Percentiles rank a stretch among this genome's conserved stretches.
phyloP scores from a whole-genome alignment of 2,329 filamentous ascomycete genomes.

The Alternaria sp. region DNA sequence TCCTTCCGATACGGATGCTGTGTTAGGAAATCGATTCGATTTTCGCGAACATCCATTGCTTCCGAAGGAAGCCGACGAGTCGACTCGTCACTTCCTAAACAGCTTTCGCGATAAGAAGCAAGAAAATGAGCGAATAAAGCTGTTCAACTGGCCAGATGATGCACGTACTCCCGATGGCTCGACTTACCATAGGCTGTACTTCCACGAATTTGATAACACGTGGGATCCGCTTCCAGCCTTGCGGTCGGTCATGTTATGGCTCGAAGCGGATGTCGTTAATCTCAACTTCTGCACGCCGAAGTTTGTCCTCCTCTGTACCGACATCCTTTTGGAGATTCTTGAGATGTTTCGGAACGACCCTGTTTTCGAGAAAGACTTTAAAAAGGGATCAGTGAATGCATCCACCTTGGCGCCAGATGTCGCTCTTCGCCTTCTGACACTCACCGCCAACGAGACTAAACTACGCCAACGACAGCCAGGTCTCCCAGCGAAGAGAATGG shows the following conservation, averaged over 20 bases:
- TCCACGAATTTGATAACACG: rapidly evolving
- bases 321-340: not conserved
- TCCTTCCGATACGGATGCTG: rapidly evolving
- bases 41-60: rapidly evolving
- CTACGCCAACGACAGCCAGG: not conserved
- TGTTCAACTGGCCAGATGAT: not conserved
- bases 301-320: not conserved
- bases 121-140: not conserved
- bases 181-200: not conserved
- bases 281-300: not conserved
- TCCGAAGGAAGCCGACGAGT: not conserved
- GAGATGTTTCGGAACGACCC: not conserved
- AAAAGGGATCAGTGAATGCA: too few relatives aligned
- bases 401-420: too few relatives aligned
- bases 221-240: not conserved
- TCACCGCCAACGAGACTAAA: not conserved
- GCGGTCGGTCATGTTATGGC: not conserved
- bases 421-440: not conserved
- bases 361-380: not conserved
- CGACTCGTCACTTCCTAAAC: not conserved
- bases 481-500: not conserved
- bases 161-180: rapidly evolving
- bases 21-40: not conserved
- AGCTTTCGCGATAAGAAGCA: not conserved
- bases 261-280: not conserved